phyloP scores from a whole-genome alignment of 768 basidiomycete species.

The Sarcomyxa edulis region DNA sequence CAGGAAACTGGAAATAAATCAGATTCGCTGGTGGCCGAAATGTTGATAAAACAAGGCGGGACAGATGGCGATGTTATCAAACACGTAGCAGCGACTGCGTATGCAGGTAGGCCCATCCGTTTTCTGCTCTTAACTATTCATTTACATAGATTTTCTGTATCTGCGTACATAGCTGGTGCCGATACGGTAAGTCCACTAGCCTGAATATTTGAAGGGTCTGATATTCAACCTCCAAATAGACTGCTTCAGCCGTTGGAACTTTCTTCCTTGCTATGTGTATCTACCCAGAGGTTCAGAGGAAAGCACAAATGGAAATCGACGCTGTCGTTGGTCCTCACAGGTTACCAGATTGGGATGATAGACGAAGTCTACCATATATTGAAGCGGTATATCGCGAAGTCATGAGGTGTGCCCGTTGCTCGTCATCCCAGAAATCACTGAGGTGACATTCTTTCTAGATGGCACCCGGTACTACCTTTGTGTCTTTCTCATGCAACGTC shows the following conservation, averaged over 20 bases:
- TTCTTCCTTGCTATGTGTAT: slow-evolving; percentile 15
- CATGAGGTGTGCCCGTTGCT: too few relatives aligned
- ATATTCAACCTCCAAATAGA: slow-evolving; percentile 9
- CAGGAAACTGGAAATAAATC: too few relatives aligned
- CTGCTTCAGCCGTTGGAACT: slow-evolving; percentile 9
- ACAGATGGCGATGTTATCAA: too few relatives aligned
- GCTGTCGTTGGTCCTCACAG: slow-evolving; percentile 18
- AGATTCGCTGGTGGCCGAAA: too few relatives aligned
- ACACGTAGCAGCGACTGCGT: slow-evolving; percentile 23
- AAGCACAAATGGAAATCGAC: slow-evolving; percentile 21
- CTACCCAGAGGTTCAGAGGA: slow-evolving; percentile 14
- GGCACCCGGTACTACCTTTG: slow-evolving; percentile 12
- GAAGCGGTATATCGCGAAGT: slow-evolving; percentile 13
- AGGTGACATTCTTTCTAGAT: too few relatives aligned
- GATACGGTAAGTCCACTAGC: slow-evolving; percentile 13
- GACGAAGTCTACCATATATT: slow-evolving; percentile 15
- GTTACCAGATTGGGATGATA: slow-evolving; percentile 21
- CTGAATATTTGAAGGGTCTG: not conserved
- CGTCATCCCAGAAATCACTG: too few relatives aligned
- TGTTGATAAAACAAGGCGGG: too few relatives aligned
- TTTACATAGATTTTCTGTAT: not conserved
- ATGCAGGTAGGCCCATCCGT: slow-evolving; percentile 17
- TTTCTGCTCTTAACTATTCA: too few relatives aligned
- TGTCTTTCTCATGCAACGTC: slow-evolving; percentile 9
- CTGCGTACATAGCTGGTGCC: slow-evolving; percentile 7